Base-by-base conservation (phyloP, 2,329 filamentous ascomycete species). In the Fusarium equiseti region DNA sequence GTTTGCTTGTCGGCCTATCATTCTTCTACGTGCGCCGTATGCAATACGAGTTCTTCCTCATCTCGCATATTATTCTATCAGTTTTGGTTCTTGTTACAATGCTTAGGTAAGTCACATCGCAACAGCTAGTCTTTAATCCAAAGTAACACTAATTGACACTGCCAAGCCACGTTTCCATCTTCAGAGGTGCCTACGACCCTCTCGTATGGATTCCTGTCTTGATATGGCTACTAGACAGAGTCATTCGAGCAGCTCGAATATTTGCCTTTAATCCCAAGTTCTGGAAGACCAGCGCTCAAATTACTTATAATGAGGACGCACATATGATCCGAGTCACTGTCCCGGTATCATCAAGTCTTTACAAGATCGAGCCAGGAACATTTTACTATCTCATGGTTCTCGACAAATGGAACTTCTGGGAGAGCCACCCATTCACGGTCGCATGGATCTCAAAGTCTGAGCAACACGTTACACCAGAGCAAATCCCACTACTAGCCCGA, bases 401-500 rank as follows among this genome's bases (percentile, higher is more conserved):
- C 10, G 77, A 81, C 52, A 58, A 35, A 13, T 42, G 78, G 78
- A 56, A 62, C 74, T 44, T 75, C 54, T 86, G 84, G 84, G 83
- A 86, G 59, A 85, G 82, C 59, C 85, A 86, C 46, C 85, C 85
- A 0, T 86, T 86, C 61, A 86, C 84, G 0, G 79, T 85, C 24
- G 82, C 81, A 3, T 77, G 75, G 6, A 66, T 79, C 11, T 45
- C 65, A 12, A 63, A 72, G 45, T 32, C 65, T 12, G 50, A 38
- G 0, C 27, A 66, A 24, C 40, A 35, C 8, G 29, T 31, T 2
- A 1, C 32, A 9, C 32, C 26, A 8, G 62, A 65, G 11, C 10
- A 31, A 0, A 10, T 46, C 1, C 60, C 60, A 0, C 15, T 65
- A 4, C 35, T 65, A 18, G 11, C 9, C 1, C 6, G 20, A 6